A percentile compares a stretch with the other conserved stretches of the same genome.
These are phyloP conservation scores for Oxytropis ochrocephala DNA, from an alignment of 306 rosid genomes.

Conservation along the genomic window DNA sequence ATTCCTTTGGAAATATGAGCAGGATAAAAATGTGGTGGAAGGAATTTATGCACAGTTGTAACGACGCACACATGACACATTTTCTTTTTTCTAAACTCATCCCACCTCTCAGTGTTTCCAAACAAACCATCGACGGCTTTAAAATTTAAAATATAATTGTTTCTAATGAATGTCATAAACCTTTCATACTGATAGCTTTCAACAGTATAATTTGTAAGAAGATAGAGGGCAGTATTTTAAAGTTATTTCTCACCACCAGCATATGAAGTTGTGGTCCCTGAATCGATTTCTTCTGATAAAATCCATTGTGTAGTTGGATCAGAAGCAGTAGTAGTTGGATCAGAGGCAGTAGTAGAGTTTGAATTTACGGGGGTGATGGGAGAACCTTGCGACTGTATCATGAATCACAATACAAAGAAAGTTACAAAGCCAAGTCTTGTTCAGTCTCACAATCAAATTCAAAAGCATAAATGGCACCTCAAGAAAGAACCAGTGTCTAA, in stretches of 20 bases:
- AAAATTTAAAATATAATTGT: background rate
- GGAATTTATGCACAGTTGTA: slow-evolving; percentile 1
- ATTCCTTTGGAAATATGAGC: slow-evolving; percentile 7
- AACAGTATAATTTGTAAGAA: slow-evolving; percentile 10
- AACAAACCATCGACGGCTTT: slow-evolving; percentile 10
- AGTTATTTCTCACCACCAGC: slow-evolving; percentile 44
- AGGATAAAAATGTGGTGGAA: background rate
- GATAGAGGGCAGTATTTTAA: slow-evolving; percentile 24
- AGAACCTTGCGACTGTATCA: slow-evolving; percentile 63
- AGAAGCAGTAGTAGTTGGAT: slow-evolving; percentile 61
- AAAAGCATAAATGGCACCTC: background rate
- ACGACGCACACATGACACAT: background rate
- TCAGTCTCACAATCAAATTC: background rate
- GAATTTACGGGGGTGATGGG: slow-evolving; percentile 69
- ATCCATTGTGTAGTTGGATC: slow-evolving; percentile 53
- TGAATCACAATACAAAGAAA: slow-evolving; percentile 20
- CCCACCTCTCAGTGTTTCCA: background rate
- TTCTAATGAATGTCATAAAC: slow-evolving; percentile 9
- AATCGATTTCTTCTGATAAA: slow-evolving; percentile 72
- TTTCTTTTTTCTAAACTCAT: slow-evolving; percentile 4
- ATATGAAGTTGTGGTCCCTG: slow-evolving; percentile 44
- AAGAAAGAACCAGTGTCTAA: background rate
- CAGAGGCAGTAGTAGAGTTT: slow-evolving; percentile 64
- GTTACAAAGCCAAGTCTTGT: slow-evolving; percentile 13
- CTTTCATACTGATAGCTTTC: background rate